These are phyloP conservation scores for Hemileia vastatrix DNA, from an alignment of 1,284 basidiomycete species.

Conservation along the genomic window DNA sequence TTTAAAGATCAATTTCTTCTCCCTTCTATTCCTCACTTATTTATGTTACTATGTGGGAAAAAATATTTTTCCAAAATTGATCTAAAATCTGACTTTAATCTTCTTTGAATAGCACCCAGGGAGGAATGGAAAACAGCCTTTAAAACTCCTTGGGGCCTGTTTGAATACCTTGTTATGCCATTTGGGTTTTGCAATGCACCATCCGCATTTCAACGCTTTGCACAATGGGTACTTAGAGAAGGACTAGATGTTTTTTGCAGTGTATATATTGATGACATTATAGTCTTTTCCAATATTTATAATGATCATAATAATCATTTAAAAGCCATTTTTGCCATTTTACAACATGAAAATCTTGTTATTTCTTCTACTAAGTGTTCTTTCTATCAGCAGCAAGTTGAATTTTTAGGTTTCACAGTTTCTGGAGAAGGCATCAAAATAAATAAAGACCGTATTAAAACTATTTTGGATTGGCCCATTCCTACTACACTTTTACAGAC, in stretches of 20 bases:
- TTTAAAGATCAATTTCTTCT: constrained; percentile 1
- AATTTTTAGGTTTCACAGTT: too few species aligned
- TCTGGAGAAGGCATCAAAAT: too few species aligned
- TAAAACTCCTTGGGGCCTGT: constrained; percentile 9
- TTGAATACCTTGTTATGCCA: constrained; percentile 6
- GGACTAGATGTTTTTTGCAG: constrained; percentile 7
- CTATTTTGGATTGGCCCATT: too few species aligned
- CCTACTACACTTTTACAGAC: too few species aligned
- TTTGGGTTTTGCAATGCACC: constrained; percentile 11
- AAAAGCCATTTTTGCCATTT: too few species aligned
- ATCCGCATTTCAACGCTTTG: constrained; percentile 6
- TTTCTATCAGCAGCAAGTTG: too few species aligned
- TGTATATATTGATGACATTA: constrained; percentile 17
- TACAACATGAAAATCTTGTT: too few species aligned
- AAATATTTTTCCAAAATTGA: constrained; percentile 18
- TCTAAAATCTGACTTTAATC: constrained; percentile 13
- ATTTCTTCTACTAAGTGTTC: too few species aligned
- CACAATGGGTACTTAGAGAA: constrained; percentile 4
- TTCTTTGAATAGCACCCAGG: neutral
- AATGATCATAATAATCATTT: too few species aligned
- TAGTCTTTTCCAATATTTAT: constrained; percentile 35
- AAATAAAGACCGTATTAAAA: too few species aligned
- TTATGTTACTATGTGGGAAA: constrained; percentile 40
- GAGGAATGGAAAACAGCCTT: constrained; percentile 13
- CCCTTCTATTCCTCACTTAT: neutral